phyloP scores from a whole-genome alignment of 2,329 filamentous ascomycete genomes.

The Pseudopithomyces maydicus region DNA sequence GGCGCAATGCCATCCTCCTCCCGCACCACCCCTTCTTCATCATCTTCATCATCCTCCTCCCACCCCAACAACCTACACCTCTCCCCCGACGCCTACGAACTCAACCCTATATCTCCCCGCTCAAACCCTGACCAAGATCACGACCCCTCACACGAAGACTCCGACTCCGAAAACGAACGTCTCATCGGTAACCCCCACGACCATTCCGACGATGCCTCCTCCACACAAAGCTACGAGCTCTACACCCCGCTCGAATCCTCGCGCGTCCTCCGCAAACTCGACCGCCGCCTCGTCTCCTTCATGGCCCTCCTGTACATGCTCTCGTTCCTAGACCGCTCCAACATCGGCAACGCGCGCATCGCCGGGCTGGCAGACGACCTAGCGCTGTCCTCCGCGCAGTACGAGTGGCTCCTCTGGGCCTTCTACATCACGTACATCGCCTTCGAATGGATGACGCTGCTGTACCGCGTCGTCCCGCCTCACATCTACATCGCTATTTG shows the following conservation, averaged over 20 bases:
- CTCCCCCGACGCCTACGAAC: neutral
- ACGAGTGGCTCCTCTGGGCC: slow-evolving; percentile 65
- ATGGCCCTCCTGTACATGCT: slow-evolving; percentile 83
- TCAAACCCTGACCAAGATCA: neutral
- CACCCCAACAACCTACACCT: neutral
- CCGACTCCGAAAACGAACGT: neutral
- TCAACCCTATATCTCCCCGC: neutral
- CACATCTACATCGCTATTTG: slow-evolving; percentile 67
- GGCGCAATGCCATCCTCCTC: neutral
- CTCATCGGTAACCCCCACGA: slow-evolving; percentile 12
- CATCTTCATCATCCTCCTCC: no score
- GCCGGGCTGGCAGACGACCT: slow-evolving; percentile 63
- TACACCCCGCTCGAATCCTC: slow-evolving; percentile 73
- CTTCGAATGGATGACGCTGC: slow-evolving; percentile 70
- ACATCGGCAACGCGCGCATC: slow-evolving; percentile 67
- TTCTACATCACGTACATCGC: slow-evolving; percentile 68
- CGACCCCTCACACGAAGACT: neutral
- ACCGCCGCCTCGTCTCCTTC: slow-evolving; percentile 77
- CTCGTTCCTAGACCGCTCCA: slow-evolving; percentile 84
- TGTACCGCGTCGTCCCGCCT: slow-evolving; percentile 64
- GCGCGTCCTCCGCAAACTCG: slow-evolving; percentile 74
- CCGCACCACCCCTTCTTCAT: neutral
- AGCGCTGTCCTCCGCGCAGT: slow-evolving; percentile 59
- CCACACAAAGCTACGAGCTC: slow-evolving; percentile 54
- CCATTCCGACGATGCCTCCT: slow-evolving; percentile 23